Evolutionary conservation across 108 stramenopile genomes (phyloP).

Genomic region (Bacterosira constricta): DNA sequence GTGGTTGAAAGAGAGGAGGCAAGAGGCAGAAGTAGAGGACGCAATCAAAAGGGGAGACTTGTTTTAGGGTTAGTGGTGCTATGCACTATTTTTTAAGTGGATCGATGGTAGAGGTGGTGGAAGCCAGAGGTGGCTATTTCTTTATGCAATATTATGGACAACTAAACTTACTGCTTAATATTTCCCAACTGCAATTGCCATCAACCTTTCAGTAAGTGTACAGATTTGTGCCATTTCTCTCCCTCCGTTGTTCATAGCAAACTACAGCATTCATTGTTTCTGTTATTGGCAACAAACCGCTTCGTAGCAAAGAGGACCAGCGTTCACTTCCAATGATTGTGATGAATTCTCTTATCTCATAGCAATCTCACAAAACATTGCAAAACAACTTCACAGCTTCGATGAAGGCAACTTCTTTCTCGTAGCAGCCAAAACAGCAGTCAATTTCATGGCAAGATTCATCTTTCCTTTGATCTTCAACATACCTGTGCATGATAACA

Average conservation of each 20-base stretch:
- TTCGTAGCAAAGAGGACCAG: too few species aligned
- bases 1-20: constrained; percentile 28
- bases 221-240: background rate
- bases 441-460: constrained; percentile 84
- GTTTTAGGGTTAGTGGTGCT: constrained; percentile 10
- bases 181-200: too few species aligned
- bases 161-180: too few species aligned
- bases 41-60: constrained; percentile 27
- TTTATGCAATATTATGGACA: background rate
- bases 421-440: constrained; percentile 71
- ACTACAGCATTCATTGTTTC: too few species aligned
- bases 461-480: constrained; percentile 87
- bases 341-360: too few species aligned
- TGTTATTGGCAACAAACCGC: too few species aligned
- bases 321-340: too few species aligned
- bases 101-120: too few species aligned
- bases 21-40: constrained; percentile 13
- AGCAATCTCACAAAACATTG: too few species aligned
- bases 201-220: too few species aligned
- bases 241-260: background rate
- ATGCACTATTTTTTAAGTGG: too few species aligned
- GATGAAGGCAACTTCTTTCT: constrained; percentile 60
- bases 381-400: constrained; percentile 39
- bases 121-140: background rate
- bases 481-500: too few species aligned